Conservation (phyloP, 768 basidiomycete genomes). For the Boletus sensibilis region DNA sequence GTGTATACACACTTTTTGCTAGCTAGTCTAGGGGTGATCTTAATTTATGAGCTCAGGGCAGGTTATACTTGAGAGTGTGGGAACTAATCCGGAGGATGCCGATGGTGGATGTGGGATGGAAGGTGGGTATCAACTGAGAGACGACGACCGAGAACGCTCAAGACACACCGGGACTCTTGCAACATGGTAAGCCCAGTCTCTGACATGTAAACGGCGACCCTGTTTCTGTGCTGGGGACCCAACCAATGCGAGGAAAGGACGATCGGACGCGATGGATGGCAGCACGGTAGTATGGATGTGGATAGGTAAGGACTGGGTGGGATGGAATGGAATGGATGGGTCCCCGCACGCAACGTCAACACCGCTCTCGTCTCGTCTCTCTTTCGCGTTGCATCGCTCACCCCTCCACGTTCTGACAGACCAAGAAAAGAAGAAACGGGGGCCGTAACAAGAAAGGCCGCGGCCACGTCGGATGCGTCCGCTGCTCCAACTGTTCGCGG, state of each 20-base stretch:
- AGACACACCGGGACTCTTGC: conserved; percentile 19
- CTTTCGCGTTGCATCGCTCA: too few species aligned
- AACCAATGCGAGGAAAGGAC: neutral
- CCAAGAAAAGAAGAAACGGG: conserved; percentile 98
- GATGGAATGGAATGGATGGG: conserved; percentile 4
- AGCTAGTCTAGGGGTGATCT: too few species aligned
- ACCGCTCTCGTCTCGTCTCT: too few species aligned
- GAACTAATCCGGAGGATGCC: conserved; percentile 24
- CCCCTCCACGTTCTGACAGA: conserved; percentile 45
- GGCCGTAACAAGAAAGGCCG: conserved; percentile 99
- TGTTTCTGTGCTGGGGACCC: neutral
- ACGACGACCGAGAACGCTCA: conserved; percentile 22
- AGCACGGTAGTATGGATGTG: neutral
- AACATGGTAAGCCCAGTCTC: conserved; percentile 32
- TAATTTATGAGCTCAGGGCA: conserved; percentile 26
- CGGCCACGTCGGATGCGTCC: conserved; percentile 90
- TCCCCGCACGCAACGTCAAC: neutral
- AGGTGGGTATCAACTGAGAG: conserved; percentile 4
- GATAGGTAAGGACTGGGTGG: too few species aligned
- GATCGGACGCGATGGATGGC: conserved; percentile 8
- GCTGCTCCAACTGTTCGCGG: conserved; percentile 99
- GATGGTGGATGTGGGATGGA: neutral
- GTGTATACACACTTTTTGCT: neutral
- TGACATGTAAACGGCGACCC: neutral
- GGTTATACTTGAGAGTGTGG: conserved; percentile 19